phyloP scores from a whole-genome alignment of 177 flowering plant genomes.

The Vitis hybrid region DNA sequence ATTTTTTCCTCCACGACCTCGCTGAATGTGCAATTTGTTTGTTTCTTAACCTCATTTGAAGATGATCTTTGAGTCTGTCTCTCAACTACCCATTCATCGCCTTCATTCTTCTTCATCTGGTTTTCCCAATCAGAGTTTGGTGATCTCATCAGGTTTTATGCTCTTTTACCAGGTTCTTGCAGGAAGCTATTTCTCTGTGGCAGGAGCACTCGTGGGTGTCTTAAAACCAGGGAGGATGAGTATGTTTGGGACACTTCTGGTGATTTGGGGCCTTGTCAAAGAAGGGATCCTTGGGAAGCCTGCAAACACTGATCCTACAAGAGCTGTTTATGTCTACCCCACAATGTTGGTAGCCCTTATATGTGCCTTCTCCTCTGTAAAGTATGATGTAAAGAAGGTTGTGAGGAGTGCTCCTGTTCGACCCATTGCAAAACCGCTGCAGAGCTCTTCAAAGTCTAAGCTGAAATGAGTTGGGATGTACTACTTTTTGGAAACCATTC shows the following conservation, averaged over 20 bases:
- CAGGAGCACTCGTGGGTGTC: constrained; percentile 78
- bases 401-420: constrained; percentile 42
- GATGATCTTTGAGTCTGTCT: too few species aligned
- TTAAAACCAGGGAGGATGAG: constrained; percentile 90
- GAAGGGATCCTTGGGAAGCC: constrained; percentile 86
- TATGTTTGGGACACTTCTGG: constrained; percentile 88
- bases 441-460: constrained; percentile 83
- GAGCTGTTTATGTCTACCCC: constrained; percentile 75
- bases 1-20: too few species aligned
- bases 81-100: too few species aligned
- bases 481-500: not conserved
- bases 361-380: constrained; percentile 74
- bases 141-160: not conserved
- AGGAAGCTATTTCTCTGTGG: constrained; percentile 90
- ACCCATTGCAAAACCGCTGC: constrained; percentile 72
- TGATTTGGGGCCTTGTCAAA: constrained; percentile 92
- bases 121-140: not conserved
- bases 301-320: constrained; percentile 61
- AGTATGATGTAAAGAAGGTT: constrained; percentile 68
- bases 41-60: too few species aligned
- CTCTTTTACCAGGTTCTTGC: constrained; percentile 74
- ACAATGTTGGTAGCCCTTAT: constrained; percentile 79
- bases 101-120: not conserved
- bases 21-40: too few species aligned
- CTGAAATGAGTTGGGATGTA: constrained; percentile 49